Percentiles rank a stretch among this genome's conserved stretches.
Conservation (phyloP, 768 basidiomycete species). For the Suillus americanus region DNA sequence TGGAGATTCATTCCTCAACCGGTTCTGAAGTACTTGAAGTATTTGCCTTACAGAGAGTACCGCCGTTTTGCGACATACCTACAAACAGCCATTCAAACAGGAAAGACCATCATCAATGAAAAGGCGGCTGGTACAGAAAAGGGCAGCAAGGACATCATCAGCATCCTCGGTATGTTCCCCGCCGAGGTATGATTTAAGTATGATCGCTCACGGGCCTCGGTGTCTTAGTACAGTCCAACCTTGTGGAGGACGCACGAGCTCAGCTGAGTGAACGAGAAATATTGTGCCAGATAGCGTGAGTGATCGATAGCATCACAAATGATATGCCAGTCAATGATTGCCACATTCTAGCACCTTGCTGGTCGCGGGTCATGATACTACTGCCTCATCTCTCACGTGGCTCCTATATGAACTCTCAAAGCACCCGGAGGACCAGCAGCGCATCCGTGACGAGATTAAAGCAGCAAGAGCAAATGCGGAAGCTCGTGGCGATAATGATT, state of each 20-base stretch:
- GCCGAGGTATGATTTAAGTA: not conserved
- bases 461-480: slow-evolving; percentile 18
- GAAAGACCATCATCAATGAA: slow-evolving; percentile 21
- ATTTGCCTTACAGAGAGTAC: slow-evolving; percentile 29
- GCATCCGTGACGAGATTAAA: slow-evolving; percentile 17
- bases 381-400: slow-evolving; percentile 13
- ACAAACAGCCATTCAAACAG: slow-evolving; percentile 21
- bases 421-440: slow-evolving; percentile 17
- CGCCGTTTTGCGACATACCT: slow-evolving; percentile 28
- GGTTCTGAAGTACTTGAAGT: slow-evolving; percentile 23
- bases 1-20: slow-evolving; percentile 29
- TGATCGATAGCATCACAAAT: slow-evolving; percentile 14
- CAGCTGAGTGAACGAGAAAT: slow-evolving; percentile 32
- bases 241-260: slow-evolving; percentile 25
- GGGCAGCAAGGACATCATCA: slow-evolving; percentile 33
- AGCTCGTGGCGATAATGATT: slow-evolving; percentile 25
- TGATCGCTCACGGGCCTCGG: not conserved
- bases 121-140: slow-evolving; percentile 21
- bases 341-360: slow-evolving; percentile 19
- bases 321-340: slow-evolving; percentile 21
- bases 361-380: slow-evolving; percentile 22
- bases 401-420: slow-evolving; percentile 15
- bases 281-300: slow-evolving; percentile 32
- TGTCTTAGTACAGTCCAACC: slow-evolving; percentile 30
- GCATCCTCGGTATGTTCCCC: slow-evolving; percentile 26